These are phyloP conservation scores for Alnus rubra DNA, from an alignment of 306 rosid species.

Conservation along the genomic window DNA sequence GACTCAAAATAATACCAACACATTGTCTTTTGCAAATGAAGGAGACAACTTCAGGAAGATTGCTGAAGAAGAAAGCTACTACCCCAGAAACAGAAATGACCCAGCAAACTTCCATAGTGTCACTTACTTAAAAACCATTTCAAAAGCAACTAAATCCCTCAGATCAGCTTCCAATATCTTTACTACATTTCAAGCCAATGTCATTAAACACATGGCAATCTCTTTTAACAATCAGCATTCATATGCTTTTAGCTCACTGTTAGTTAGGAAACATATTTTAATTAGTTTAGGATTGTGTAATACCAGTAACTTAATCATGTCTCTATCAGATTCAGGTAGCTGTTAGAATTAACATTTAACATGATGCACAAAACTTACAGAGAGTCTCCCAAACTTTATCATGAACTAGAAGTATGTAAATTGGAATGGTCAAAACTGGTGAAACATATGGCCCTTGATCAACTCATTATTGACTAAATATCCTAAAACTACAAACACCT, in stretches of 20 bases:
- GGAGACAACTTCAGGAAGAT: slow-evolving; percentile 4
- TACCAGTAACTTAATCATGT: neutral
- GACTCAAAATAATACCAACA: neutral
- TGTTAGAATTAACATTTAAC: neutral
- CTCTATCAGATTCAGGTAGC: neutral
- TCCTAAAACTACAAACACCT: neutral
- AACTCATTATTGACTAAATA: neutral
- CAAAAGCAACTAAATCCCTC: neutral
- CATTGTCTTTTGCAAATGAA: neutral
- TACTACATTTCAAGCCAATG: neutral
- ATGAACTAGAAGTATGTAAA: neutral
- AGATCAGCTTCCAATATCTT: neutral
- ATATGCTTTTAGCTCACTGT: neutral
- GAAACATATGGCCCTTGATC: neutral
- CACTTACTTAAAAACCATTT: neutral
- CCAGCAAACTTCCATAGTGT: neutral
- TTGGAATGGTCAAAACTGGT: neutral
- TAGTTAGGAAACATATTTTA: neutral
- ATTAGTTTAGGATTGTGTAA: neutral
- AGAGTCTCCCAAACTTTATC: neutral
- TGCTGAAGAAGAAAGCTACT: neutral
- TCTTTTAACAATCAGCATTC: neutral
- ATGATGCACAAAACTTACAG: neutral
- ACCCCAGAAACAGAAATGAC: neutral
- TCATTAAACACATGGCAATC: neutral